Base-by-base conservation (phyloP, 441 rosid genomes). In the Melastoma candidum region DNA sequence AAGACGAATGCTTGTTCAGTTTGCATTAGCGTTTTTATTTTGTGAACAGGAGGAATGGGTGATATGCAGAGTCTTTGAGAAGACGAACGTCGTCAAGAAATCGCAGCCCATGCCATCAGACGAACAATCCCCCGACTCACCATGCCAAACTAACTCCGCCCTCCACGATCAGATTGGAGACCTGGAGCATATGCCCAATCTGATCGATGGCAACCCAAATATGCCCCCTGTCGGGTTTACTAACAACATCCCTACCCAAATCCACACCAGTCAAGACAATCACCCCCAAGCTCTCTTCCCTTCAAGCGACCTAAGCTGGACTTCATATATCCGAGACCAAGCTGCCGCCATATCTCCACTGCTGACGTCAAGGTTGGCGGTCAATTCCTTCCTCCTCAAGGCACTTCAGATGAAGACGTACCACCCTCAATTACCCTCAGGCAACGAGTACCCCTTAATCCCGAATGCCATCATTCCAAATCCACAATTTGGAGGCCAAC, bases 101-200 rank as follows among this genome's bases (percentile, higher is more conserved):
- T 1, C 22, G 22, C 22, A 17, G 22, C 22, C 22, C 22, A 1
- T 17, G 22, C 22, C 22, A 17, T 17, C 22, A 17, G 22, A 17
- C 11, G 54, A 51, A 24, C 54, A 51, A 27, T 51, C 54, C 13
- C 54, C 54, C 1, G 54, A 51, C 54, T 51, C 54, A 7, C 54
- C 54, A 0, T 17, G 11, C 6, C 22, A 51, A 36, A 27, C 54
- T 26, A 51, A 51, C 54, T 51, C 54, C 2, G 44, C 22, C n/a
- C 54, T 51, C 32, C 54, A 51, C 4, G 54, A 51, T 24, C 54
- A 51, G 54, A 26, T 26, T 2, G 54, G 54, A 51, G 54, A 51
- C 5, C 7, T 51, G 6, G 54, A 51, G 2, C 13, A 26, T 12
- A 7, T 43, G 32, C 26, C 26, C 13, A 51, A 43, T 51, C 10